Conservation (phyloP, 345 rosid species). For the Eucalyptus shirleyi region DNA sequence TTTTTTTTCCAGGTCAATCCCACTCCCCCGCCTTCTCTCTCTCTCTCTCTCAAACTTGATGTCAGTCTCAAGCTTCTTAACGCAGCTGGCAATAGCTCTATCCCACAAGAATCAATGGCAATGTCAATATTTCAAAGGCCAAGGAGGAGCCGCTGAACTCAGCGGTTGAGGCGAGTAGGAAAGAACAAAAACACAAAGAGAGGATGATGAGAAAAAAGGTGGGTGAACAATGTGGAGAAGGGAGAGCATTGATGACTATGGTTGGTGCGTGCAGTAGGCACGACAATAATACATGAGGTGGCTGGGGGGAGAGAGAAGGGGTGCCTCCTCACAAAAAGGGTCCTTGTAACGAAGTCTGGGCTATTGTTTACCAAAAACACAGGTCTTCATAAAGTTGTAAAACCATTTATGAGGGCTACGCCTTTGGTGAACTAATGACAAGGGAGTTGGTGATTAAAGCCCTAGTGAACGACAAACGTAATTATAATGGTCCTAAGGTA, state of each 20-base stretch:
- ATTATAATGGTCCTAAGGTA: too few relatives aligned
- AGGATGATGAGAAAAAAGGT: too few relatives aligned
- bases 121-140: too few relatives aligned
- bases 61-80: too few relatives aligned
- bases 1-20: too few relatives aligned
- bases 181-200: too few relatives aligned
- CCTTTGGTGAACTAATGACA: background rate
- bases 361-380: background rate
- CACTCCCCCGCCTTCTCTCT: too few relatives aligned
- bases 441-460: background rate
- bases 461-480: background rate
- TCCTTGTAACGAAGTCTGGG: accelerated
- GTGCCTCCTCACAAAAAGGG: background rate
- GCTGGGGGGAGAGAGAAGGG: background rate
- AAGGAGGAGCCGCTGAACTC: too few relatives aligned
- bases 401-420: background rate
- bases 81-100: too few relatives aligned
- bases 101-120: too few relatives aligned
- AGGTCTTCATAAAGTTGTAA: background rate
- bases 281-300: background rate
- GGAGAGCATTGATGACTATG: background rate
- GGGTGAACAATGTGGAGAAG: background rate
- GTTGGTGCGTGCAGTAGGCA: background rate
- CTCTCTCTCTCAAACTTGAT: too few relatives aligned
- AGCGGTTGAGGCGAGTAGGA: too few relatives aligned